These are phyloP conservation scores for Astrocystis sublimbata DNA, from an alignment of 495 filamentous ascomycete species.

Conservation along the genomic window DNA sequence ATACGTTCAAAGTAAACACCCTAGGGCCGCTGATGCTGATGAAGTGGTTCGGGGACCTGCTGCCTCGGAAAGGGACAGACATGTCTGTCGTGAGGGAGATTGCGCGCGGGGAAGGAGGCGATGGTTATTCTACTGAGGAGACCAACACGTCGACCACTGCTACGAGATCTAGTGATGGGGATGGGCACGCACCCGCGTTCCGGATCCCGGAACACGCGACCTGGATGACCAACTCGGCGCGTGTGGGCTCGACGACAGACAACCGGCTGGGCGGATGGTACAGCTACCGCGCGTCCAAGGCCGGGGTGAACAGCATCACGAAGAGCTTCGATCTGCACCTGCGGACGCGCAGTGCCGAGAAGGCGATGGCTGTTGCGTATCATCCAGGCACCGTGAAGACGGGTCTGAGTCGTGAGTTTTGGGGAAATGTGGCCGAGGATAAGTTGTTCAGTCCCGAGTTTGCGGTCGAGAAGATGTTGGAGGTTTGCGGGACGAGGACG, in stretches of 20 bases:
- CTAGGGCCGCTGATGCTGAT: conserved; percentile 73
- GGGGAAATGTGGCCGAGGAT: conserved; percentile 57
- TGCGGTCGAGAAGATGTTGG: conserved; percentile 60
- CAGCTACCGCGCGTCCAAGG: conserved; percentile 72
- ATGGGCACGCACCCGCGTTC: background rate
- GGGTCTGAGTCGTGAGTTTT: conserved; percentile 70
- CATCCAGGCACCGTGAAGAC: conserved; percentile 86
- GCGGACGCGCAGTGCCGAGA: conserved; percentile 50
- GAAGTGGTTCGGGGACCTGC: conserved; percentile 68
- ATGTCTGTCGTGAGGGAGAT: conserved; percentile 27
- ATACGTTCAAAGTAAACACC: conserved; percentile 67
- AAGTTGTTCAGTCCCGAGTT: conserved; percentile 64
- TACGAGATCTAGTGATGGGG: background rate
- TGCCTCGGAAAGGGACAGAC: conserved; percentile 54
- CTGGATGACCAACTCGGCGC: conserved; percentile 70
- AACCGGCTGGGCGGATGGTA: conserved; percentile 74
- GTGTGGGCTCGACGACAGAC: conserved; percentile 73
- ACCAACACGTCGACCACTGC: background rate
- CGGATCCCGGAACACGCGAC: conserved; percentile 48
- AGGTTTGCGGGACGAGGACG: conserved; percentile 49
- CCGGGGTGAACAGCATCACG: conserved; percentile 66
- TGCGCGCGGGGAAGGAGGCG: background rate
- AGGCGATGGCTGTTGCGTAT: conserved; percentile 66
- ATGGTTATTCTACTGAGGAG: background rate
- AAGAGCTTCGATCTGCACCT: conserved; percentile 76